A percentile compares a stretch with the other conserved stretches of the same genome.
Evolutionary conservation across 2,329 filamentous ascomycete species (phyloP).

Genomic region (Magnaporthiopsis incrustans): DNA sequence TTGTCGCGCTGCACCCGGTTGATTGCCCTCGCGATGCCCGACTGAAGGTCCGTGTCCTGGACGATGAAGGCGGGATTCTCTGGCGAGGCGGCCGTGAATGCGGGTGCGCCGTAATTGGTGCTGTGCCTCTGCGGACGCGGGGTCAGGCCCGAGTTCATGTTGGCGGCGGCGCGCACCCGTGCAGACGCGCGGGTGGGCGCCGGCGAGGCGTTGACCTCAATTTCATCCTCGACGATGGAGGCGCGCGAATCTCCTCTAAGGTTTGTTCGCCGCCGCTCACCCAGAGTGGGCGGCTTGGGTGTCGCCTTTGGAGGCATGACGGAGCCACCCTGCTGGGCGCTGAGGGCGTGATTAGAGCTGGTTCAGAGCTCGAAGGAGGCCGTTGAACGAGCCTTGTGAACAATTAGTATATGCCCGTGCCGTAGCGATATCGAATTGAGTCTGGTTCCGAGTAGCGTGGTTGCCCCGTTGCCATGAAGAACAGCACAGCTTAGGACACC

Average conservation of each 20-base stretch:
- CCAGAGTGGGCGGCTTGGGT: constrained; percentile 4
- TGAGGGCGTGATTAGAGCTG: not conserved
- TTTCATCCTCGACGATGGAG: not conserved
- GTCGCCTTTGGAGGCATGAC: constrained; percentile 6
- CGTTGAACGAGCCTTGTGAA: not conserved
- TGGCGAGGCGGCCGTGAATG: not conserved
- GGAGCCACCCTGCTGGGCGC: not conserved
- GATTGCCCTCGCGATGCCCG: constrained; percentile 14
- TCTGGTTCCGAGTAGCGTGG: not conserved
- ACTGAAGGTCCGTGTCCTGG: constrained; percentile 15
- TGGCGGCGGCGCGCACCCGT: not conserved
- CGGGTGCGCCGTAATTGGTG: constrained; percentile 5
- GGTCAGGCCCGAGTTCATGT: constrained; percentile 3
- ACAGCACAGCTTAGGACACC: not conserved
- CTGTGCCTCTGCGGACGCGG: constrained; percentile 6
- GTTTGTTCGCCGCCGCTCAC: not conserved
- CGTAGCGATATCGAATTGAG: not conserved
- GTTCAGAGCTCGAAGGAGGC: not conserved
- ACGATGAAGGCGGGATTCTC: constrained; percentile 6
- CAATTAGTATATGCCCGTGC: not conserved
- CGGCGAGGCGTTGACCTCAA: constrained; percentile 1
- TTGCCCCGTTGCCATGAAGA: not conserved
- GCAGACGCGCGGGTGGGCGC: not conserved
- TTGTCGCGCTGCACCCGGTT: constrained; percentile 16
- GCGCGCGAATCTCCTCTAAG: not conserved